These are phyloP conservation scores for Pestalotiopsis sp. DNA, from an alignment of 2,329 filamentous ascomycete species.

Conservation along the genomic window DNA sequence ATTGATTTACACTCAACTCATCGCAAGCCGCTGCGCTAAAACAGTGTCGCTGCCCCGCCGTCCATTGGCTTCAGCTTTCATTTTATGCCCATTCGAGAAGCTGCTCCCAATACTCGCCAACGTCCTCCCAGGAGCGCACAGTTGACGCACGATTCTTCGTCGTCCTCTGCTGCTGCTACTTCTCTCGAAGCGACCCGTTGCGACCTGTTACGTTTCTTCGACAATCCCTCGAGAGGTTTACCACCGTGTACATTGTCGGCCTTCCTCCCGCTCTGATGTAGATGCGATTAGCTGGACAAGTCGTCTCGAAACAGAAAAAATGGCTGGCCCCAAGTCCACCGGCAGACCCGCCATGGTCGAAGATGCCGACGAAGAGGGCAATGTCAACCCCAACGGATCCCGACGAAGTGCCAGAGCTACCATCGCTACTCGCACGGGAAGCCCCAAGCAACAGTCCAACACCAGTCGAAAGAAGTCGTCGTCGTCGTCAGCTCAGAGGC, in stretches of 20 bases:
- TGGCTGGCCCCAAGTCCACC: background rate
- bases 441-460: conserved; percentile 27
- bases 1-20: background rate
- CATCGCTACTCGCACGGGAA: background rate
- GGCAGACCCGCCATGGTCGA: background rate
- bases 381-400: background rate
- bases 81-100: background rate
- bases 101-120: background rate
- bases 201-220: background rate
- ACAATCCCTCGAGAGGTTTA: background rate
- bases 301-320: background rate
- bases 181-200: background rate
- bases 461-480: conserved; percentile 51
- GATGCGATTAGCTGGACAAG: background rate
- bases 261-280: background rate
- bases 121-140: background rate
- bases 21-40: background rate
- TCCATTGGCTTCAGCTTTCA: background rate
- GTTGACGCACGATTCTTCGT: background rate
- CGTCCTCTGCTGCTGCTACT: background rate
- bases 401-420: background rate
- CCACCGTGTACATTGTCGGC: background rate
- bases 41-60: background rate
- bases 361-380: conserved; percentile 7
- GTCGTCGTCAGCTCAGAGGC: conserved; percentile 37